Conservation (phyloP, 805 yeast species). For the Sugiyamaella chiloensis region DNA sequence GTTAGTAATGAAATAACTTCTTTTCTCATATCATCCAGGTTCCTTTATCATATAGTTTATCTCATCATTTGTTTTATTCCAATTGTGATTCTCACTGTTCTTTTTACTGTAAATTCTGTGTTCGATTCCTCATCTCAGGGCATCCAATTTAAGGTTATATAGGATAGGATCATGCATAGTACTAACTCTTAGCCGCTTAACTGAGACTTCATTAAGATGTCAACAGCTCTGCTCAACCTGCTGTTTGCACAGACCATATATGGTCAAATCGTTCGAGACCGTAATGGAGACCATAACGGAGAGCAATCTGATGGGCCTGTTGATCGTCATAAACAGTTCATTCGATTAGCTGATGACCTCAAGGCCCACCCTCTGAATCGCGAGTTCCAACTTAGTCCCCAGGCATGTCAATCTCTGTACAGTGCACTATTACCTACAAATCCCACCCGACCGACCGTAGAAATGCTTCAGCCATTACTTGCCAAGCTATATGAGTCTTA, state of each 20-base stretch:
- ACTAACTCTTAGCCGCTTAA: too few species aligned
- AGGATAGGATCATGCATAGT: too few species aligned
- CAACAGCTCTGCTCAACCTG: conserved; percentile 26
- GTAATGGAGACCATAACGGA: conserved; percentile 11
- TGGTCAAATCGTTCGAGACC: conserved; percentile 18
- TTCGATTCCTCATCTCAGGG: too few species aligned
- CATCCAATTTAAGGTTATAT: too few species aligned
- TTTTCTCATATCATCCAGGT: too few species aligned
- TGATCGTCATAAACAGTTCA: conserved; percentile 11
- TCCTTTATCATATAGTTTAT: too few species aligned
- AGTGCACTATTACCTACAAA: conserved; percentile 24
- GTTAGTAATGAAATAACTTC: too few species aligned
- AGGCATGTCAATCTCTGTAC: conserved; percentile 25
- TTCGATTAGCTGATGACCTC: conserved; percentile 19
- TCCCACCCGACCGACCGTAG: conserved; percentile 19
- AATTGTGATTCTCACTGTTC: too few species aligned
- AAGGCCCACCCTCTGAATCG: conserved; percentile 24
- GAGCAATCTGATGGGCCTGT: conserved; percentile 3
- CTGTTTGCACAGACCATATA: conserved; percentile 28
- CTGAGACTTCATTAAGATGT: too few species aligned
- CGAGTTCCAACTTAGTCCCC: conserved; percentile 23
- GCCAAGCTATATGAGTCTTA: conserved; percentile 25
- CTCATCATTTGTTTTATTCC: too few species aligned
- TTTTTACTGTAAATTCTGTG: too few species aligned
- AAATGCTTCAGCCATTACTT: conserved; percentile 22